Conservation (phyloP, 2,329 filamentous ascomycete genomes). For the Fusarium ambrosium region DNA sequence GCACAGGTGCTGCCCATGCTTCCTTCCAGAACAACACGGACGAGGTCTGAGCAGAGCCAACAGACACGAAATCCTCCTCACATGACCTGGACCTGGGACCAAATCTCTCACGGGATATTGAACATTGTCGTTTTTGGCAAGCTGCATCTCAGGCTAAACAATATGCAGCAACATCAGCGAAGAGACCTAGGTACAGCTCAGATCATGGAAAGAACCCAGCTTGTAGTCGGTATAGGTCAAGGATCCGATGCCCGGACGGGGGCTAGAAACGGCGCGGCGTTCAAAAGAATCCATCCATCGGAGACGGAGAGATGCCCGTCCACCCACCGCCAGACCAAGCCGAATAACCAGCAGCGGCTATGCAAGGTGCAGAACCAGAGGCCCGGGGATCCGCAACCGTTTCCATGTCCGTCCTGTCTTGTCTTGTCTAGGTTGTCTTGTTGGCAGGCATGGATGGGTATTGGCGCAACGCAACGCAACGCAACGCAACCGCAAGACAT, state of each 20-base stretch:
- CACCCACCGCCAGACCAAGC: not conserved
- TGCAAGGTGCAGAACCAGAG: not conserved
- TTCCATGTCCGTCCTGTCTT: not conserved
- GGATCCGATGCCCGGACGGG: constrained; percentile 3
- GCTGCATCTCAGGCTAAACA: constrained; percentile 6
- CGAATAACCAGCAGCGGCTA: not conserved
- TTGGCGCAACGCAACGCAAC: too few relatives aligned
- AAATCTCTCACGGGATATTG: constrained; percentile 4
- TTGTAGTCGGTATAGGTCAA: constrained; percentile 1
- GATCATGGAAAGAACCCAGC: constrained; percentile 4
- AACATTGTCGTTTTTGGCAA: constrained; percentile 1
- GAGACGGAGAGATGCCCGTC: not conserved
- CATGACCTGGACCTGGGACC: constrained; percentile 21
- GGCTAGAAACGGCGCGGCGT: not conserved
- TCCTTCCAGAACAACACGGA: constrained; percentile 31
- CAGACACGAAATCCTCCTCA: constrained; percentile 13
- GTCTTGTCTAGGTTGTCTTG: too few relatives aligned
- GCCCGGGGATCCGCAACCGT: constrained; percentile 3
- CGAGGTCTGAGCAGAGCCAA: not conserved
- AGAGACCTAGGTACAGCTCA: not conserved
- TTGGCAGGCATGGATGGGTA: not conserved
- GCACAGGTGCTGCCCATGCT: constrained; percentile 1
- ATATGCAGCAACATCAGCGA: not conserved
- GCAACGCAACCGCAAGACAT: not conserved
- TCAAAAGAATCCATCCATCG: not conserved